Evolutionary conservation across 441 rosid species (phyloP).

Genomic region (Iberis amara): DNA sequence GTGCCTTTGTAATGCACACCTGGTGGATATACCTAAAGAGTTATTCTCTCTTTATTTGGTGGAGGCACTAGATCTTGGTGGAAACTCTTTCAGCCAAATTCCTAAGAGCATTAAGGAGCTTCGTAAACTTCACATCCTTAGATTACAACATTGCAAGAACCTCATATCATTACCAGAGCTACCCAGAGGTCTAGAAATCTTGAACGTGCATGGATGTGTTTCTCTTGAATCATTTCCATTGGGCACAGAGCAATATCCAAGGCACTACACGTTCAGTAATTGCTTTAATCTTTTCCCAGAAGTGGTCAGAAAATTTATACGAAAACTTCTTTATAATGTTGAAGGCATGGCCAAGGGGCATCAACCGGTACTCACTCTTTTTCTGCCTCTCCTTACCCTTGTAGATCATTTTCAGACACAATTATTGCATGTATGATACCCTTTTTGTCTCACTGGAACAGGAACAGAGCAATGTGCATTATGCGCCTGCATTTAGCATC

Average conservation of each 20-base stretch:
- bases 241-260: constrained; percentile 2
- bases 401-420: no score
- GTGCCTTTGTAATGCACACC: background rate
- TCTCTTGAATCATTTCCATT: constrained; percentile 7
- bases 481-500: no score
- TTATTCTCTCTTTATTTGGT: background rate
- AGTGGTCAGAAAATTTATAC: background rate
- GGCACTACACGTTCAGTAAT: constrained; percentile 8
- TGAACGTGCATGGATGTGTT: constrained; percentile 19
- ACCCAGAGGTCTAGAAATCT: constrained; percentile 2
- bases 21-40: constrained; percentile 18
- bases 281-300: constrained; percentile 13
- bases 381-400: background rate
- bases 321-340: background rate
- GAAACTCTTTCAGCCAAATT: constrained; percentile 19
- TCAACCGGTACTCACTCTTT: constrained; percentile 6
- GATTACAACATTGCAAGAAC: constrained; percentile 13
- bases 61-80: constrained; percentile 6
- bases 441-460: no score
- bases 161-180: constrained; percentile 10
- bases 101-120: constrained; percentile 18
- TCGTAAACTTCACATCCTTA: constrained; percentile 13
- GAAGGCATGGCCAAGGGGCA: background rate
- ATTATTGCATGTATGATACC: no score
- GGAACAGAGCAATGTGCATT: no score